phyloP scores from a whole-genome alignment of 768 basidiomycete species.

The Obba rivulosa region DNA sequence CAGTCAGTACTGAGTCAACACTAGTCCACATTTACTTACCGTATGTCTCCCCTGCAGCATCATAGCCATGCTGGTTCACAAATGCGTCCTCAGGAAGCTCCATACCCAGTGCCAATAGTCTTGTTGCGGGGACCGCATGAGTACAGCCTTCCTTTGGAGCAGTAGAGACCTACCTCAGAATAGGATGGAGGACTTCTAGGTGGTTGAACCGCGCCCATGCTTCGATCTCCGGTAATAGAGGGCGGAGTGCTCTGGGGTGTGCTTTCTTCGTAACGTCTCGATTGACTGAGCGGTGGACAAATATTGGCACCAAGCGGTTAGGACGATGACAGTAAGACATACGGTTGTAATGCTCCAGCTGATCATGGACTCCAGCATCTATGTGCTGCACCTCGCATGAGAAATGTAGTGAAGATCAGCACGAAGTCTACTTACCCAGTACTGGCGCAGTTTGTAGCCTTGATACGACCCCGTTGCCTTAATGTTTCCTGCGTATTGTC shows the following conservation, averaged over 20 bases:
- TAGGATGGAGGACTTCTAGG: conserved; percentile 42
- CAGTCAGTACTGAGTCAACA: neutral
- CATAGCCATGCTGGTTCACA: conserved; percentile 34
- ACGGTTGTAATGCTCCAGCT: conserved; percentile 61
- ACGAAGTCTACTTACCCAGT: conserved; percentile 37
- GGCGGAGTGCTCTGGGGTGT: conserved; percentile 46
- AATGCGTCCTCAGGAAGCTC: conserved; percentile 43
- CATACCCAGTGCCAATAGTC: conserved; percentile 38
- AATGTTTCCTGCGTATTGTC: conserved; percentile 24
- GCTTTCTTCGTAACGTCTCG: conserved; percentile 38
- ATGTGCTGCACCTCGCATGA: conserved; percentile 39
- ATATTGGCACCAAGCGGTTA: neutral
- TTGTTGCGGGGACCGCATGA: conserved; percentile 4
- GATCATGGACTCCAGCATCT: conserved; percentile 54
- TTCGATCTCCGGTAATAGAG: conserved; percentile 48
- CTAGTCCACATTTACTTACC: conserved; percentile 16
- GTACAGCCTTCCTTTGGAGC: neutral
- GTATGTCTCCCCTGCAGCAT: conserved; percentile 32
- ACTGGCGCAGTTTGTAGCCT: conserved; percentile 50
- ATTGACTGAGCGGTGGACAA: conserved; percentile 35
- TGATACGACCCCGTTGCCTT: conserved; percentile 44
- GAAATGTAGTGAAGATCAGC: too few relatives aligned
- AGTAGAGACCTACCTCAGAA: conserved; percentile 33
- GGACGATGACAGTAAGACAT: conserved; percentile 11
- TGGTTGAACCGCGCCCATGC: conserved; percentile 48